Conservation (phyloP, 2,329 filamentous ascomycete genomes). For the Penicillium hordei region DNA sequence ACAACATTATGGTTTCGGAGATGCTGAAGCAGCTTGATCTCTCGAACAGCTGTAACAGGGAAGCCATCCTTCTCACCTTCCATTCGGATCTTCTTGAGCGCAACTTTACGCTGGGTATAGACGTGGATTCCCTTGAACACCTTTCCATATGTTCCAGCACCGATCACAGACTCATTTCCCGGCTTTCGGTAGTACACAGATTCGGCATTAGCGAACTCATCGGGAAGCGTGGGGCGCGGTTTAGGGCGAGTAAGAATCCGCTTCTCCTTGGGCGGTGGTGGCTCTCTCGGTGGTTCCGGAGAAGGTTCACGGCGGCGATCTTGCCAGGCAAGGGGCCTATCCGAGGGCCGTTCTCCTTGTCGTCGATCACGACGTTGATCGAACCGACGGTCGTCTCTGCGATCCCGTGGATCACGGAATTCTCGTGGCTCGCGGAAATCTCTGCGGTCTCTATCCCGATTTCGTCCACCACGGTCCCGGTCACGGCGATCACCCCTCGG, state of each 20-base stretch:
- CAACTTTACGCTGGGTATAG: slow-evolving; percentile 74
- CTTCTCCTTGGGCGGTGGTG: slow-evolving; percentile 61
- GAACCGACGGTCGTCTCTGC: slow-evolving; percentile 43
- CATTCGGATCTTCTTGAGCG: slow-evolving; percentile 98
- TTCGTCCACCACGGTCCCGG: slow-evolving; percentile 43
- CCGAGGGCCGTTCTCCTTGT: slow-evolving; percentile 25
- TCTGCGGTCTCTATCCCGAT: slow-evolving; percentile 38
- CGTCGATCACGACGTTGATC: slow-evolving; percentile 43
- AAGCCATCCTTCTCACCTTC: slow-evolving; percentile 99
- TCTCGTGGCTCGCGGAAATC: slow-evolving; percentile 34
- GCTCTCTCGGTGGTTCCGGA: slow-evolving; percentile 37
- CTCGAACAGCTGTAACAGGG: slow-evolving; percentile 91
- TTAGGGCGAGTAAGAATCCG: slow-evolving; percentile 70
- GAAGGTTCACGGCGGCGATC: slow-evolving; percentile 53
- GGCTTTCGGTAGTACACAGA: slow-evolving; percentile 95
- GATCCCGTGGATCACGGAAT: slow-evolving; percentile 32
- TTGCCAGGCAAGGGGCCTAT: slow-evolving; percentile 35
- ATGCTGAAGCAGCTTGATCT: slow-evolving; percentile 95
- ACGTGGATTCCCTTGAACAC: slow-evolving; percentile 88
- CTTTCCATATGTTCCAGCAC: slow-evolving; percentile 92
- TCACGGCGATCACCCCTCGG: slow-evolving; percentile 44
- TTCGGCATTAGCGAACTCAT: slow-evolving; percentile 73
- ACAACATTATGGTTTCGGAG: slow-evolving; percentile 86
- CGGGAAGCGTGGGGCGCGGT: slow-evolving; percentile 66
- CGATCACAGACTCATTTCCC: slow-evolving; percentile 95